Base-by-base conservation (phyloP, 345 rosid species). In the Eucalyptus marginata region DNA sequence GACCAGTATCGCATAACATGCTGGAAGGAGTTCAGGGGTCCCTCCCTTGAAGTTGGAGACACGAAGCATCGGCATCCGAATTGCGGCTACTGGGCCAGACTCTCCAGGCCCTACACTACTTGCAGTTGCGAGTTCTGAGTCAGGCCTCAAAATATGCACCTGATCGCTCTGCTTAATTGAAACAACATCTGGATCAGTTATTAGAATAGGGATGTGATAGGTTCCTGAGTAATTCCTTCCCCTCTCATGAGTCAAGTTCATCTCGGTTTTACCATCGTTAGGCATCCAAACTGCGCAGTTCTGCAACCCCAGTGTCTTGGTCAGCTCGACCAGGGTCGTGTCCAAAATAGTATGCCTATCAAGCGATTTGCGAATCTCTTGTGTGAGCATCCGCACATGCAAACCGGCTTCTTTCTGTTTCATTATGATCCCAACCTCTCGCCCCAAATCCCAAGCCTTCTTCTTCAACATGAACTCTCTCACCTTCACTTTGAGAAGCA, bases 201-300 rank as follows among this genome's bases (percentile, higher is more conserved):
- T 95, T 7, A 95, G 95, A 79, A 98, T 94, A 49, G 94, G 89
- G 87, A 54, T 86, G 86, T 88, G 89, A 88, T 89, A 91, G 46
- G 89, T 51, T 66, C 76, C 89, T 3, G 93, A 91, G 87, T 91
- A 94, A 56, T 88, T 91, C 93, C 93, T 93, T 87, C 93, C 92
- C 87, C 94, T 92, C 91, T 94, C 95, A 90, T 94, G 98, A 40
- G 98, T 97, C 89, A 97, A 90, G 89, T 95, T 91, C 98, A 98
- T 93, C 92, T 93, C 94, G 1, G 92, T 94, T 90, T 91, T 94
- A 18, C 52, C 89, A 64, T 93, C 95, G 89, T 94, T 94, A 40
- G 98, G 97, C 99, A 98, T 98, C 99, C 99, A 98, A 87, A 98
- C 95, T 2, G 98, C 99, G 81, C 99, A 98, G 54, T 96, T 98